phyloP scores from a whole-genome alignment of 2,329 filamentous ascomycete genomes.

The Fusarium torulosum region DNA sequence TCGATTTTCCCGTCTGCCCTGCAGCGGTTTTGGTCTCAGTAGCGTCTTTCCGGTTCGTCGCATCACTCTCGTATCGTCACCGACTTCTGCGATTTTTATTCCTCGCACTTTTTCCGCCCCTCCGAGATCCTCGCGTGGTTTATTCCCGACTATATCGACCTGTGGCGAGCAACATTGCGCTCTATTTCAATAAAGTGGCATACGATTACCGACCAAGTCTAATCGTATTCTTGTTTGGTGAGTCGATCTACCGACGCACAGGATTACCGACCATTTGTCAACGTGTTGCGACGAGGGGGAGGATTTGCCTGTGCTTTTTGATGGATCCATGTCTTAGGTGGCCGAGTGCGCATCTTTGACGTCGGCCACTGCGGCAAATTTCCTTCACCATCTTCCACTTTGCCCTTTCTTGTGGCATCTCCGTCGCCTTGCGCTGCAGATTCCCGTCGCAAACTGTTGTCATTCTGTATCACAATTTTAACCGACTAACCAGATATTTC shows the following conservation, averaged over 20 bases:
- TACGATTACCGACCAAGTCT: conserved; percentile 33
- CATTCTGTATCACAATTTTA: conserved; percentile 19
- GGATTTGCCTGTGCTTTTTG: conserved; percentile 42
- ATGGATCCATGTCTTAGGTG: conserved; percentile 44
- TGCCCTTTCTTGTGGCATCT: conserved; percentile 20
- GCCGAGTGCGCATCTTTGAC: conserved; percentile 45
- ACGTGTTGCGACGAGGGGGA: conserved; percentile 45
- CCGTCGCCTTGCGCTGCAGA: conserved; percentile 33
- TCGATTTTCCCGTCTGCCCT: conserved; percentile 41
- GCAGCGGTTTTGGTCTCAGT: conserved; percentile 44
- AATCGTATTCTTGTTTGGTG: conserved; percentile 38
- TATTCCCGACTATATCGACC: conserved; percentile 44
- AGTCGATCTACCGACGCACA: conserved; percentile 37
- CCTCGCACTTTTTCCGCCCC: conserved; percentile 44
- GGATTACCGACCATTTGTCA: conserved; percentile 31
- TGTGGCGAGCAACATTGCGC: conserved; percentile 42
- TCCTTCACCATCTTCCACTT: conserved; percentile 33
- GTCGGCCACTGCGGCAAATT: conserved; percentile 42
- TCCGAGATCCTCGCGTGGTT: conserved; percentile 47
- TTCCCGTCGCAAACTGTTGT: conserved; percentile 29
- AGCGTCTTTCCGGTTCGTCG: conserved; percentile 35
- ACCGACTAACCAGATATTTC: conserved; percentile 31
- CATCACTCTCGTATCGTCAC: conserved; percentile 30
- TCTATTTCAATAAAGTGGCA: conserved; percentile 38
- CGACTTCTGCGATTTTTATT: conserved; percentile 37